A percentile compares a stretch with the other conserved stretches of the same genome.
phyloP scores from a whole-genome alignment of 805 yeast genomes.

The Candida nitratophila region DNA sequence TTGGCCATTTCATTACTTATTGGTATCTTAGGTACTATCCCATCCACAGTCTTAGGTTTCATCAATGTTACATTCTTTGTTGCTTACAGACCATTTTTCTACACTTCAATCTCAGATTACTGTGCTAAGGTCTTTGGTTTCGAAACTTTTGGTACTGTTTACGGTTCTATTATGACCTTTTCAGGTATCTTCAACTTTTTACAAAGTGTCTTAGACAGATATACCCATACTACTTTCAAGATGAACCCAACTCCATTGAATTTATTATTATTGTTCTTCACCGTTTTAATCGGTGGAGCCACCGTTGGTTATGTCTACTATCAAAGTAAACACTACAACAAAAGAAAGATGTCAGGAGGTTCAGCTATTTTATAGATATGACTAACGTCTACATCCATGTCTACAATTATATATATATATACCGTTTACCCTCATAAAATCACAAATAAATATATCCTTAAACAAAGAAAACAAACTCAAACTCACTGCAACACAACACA shows the following conservation, averaged over 20 bases:
- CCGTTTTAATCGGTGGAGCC: slow-evolving; percentile 35
- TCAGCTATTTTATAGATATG: background rate
- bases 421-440: no score
- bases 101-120: slow-evolving; percentile 49
- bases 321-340: slow-evolving; percentile 18
- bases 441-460: no score
- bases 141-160: slow-evolving; percentile 53
- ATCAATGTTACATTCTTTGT: slow-evolving; percentile 42
- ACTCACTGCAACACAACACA: no score
- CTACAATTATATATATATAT: no score
- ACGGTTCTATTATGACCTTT: slow-evolving; percentile 48
- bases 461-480: no score
- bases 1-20: slow-evolving; percentile 34
- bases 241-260: slow-evolving; percentile 53
- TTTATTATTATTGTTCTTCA: slow-evolving; percentile 29
- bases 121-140: slow-evolving; percentile 61
- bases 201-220: slow-evolving; percentile 39
- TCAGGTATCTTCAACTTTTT: slow-evolving; percentile 44
- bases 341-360: background rate
- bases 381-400: background rate
- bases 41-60: slow-evolving; percentile 34
- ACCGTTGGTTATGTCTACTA: slow-evolving; percentile 33
- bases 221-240: slow-evolving; percentile 43
- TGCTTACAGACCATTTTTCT: slow-evolving; percentile 49
- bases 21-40: slow-evolving; percentile 42